Evolutionary conservation across 768 basidiomycete genomes (phyloP).

Genomic region (Calocera viscosa): DNA sequence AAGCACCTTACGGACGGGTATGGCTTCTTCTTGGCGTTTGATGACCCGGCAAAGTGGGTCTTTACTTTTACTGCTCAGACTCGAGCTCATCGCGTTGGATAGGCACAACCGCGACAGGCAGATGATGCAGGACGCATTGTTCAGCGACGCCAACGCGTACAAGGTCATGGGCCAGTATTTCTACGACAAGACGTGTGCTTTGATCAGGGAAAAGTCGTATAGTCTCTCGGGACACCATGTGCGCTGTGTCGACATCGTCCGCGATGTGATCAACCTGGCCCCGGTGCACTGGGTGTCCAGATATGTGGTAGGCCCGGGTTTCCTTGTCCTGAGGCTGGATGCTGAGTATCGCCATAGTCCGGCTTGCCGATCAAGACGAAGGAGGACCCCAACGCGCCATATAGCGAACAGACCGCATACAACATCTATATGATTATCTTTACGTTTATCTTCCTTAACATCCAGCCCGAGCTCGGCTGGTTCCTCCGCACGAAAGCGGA

Average conservation of each 20-base stretch:
- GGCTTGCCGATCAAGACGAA: conserved; percentile 59
- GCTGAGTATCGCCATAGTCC: conserved; percentile 33
- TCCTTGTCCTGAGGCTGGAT: background rate
- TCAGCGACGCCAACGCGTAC: conserved; percentile 9
- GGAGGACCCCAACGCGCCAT: conserved; percentile 41
- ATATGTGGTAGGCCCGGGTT: conserved; percentile 43
- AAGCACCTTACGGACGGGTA: conserved; percentile 25
- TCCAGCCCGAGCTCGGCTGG: conserved; percentile 48
- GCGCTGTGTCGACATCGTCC: conserved; percentile 45
- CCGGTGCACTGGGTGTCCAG: conserved; percentile 53
- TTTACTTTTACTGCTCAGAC: background rate
- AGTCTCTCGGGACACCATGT: conserved; percentile 22
- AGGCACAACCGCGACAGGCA: background rate
- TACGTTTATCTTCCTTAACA: conserved; percentile 67
- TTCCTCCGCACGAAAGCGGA: conserved; percentile 41
- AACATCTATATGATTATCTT: conserved; percentile 54
- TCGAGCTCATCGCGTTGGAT: background rate
- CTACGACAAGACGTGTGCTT: conserved; percentile 20
- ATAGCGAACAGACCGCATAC: conserved; percentile 50
- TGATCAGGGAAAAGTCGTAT: conserved; percentile 27
- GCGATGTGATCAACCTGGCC: conserved; percentile 52
- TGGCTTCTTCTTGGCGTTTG: conserved; percentile 33
- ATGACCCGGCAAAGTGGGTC: conserved; percentile 28
- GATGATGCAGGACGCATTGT: conserved; percentile 15
- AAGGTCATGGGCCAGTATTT: conserved; percentile 6